Evolutionary conservation across 106 monocot genomes (phyloP).

Genomic region (Apostasia ramifera): DNA sequence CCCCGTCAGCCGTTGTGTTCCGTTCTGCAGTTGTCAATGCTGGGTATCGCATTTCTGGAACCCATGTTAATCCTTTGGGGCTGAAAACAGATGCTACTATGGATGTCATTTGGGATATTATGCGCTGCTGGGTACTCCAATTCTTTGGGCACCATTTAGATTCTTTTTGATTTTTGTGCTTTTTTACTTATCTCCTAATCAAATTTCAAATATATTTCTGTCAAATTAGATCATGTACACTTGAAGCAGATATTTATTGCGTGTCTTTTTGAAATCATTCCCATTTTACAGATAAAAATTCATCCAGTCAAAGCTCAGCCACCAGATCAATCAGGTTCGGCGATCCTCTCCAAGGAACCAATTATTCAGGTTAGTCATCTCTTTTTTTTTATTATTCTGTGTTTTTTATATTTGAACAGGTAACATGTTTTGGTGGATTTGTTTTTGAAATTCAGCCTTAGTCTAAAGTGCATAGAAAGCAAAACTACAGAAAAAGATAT

Average conservation of each 20-base stretch:
- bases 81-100: slow-evolving; percentile 90
- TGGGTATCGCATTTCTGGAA: slow-evolving; percentile 88
- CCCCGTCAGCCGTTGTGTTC: slow-evolving; percentile 78
- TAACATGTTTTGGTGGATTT: background rate
- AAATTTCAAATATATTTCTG: background rate
- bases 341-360: slow-evolving; percentile 75
- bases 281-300: slow-evolving; percentile 50
- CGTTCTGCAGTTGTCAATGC: slow-evolving; percentile 90
- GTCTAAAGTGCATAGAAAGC: no score
- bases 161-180: background rate
- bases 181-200: background rate
- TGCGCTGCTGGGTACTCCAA: slow-evolving; percentile 88
- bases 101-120: slow-evolving; percentile 94
- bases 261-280: background rate
- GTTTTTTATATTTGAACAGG: background rate
- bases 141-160: background rate
- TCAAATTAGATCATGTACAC: background rate
- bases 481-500: no score
- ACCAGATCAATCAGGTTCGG: slow-evolving; percentile 58
- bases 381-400: background rate
- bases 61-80: slow-evolving; percentile 82
- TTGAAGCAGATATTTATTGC: background rate
- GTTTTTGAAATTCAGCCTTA: no score
- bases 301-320: slow-evolving; percentile 75
- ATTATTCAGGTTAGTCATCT: slow-evolving; percentile 42